A percentile compares a stretch with the other conserved stretches of the same genome.
Evolutionary conservation across 768 basidiomycete species (phyloP).

Genomic region (Melanogaster broomeanus): DNA sequence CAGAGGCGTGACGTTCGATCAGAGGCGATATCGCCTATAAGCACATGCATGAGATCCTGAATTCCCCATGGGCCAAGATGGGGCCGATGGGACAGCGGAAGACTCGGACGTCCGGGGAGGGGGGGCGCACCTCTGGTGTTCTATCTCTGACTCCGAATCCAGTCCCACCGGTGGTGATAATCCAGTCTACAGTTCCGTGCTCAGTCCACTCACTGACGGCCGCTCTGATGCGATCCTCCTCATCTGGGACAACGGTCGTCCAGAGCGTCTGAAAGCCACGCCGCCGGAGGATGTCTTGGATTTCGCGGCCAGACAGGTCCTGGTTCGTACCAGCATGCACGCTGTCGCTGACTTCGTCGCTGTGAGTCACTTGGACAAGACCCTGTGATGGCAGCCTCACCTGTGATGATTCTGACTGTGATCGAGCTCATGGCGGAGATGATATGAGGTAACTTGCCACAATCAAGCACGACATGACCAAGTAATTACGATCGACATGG

Average conservation of each 20-base stretch:
- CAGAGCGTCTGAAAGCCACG: constrained; percentile 40
- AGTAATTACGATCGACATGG: too few relatives aligned
- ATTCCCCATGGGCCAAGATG: not conserved
- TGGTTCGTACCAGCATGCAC: constrained; percentile 47
- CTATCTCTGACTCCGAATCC: constrained; percentile 80
- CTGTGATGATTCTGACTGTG: constrained; percentile 29
- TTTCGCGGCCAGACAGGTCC: constrained; percentile 69
- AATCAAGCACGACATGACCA: not conserved
- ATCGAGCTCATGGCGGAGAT: constrained; percentile 19
- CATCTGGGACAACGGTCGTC: constrained; percentile 64
- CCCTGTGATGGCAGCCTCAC: constrained; percentile 8
- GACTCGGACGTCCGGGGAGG: not conserved
- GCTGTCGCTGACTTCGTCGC: constrained; percentile 63
- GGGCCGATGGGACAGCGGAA: not conserved
- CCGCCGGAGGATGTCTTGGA: constrained; percentile 49
- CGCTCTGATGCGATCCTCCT: constrained; percentile 49
- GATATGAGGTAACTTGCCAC: not conserved
- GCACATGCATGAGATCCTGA: not conserved
- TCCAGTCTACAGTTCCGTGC: constrained; percentile 58
- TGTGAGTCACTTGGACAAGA: constrained; percentile 2
- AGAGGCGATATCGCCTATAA: constrained; percentile 59
- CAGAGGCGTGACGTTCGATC: constrained; percentile 67
- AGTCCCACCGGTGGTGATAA: constrained; percentile 86
- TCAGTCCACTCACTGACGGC: constrained; percentile 48
- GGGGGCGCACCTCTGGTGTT: constrained; percentile 71